phyloP scores from a whole-genome alignment of 306 rosid species.

The Acmispon strigosus region DNA sequence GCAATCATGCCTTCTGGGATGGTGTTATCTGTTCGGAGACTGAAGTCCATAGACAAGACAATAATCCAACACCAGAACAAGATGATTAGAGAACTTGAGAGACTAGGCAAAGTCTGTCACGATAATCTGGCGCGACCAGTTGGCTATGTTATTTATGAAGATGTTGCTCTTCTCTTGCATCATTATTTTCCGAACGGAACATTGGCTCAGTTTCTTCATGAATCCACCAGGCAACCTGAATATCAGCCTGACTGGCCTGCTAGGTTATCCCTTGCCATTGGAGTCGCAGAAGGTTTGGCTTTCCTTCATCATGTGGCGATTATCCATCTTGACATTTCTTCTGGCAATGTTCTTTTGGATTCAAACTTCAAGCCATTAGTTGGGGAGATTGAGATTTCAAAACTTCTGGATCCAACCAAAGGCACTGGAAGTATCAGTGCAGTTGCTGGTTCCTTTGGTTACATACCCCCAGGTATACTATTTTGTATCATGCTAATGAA shows the following conservation, averaged over 20 bases:
- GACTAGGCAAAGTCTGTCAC: conserved; percentile 82
- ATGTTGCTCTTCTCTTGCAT: conserved; percentile 91
- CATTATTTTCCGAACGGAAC: conserved; percentile 80
- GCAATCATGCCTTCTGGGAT: conserved; percentile 96
- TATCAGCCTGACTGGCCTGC: conserved; percentile 93
- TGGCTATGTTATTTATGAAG: conserved; percentile 93
- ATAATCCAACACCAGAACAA: conserved; percentile 91
- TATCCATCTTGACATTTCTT: conserved; percentile 94
- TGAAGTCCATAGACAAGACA: conserved; percentile 92
- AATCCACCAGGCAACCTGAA: conserved; percentile 56
- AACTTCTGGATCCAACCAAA: conserved; percentile 87
- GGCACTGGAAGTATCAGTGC: conserved; percentile 99
- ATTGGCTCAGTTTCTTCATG: conserved; percentile 86
- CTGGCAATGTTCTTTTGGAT: conserved; percentile 82
- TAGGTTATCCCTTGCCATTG: conserved; percentile 78
- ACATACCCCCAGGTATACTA: conserved; percentile 88
- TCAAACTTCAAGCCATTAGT: conserved; percentile 77
- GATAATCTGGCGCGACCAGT: conserved; percentile 82
- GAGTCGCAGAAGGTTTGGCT: conserved; percentile 92
- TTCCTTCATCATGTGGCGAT: conserved; percentile 92
- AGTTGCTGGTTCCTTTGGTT: conserved; percentile 98
- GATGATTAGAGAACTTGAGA: conserved; percentile 96
- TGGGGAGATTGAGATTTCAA: conserved; percentile 95
- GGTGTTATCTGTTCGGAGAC: conserved; percentile 76
- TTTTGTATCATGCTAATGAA: conserved; percentile 4